These are phyloP conservation scores for Camelina sativa DNA, from an alignment of 345 rosid genomes.

Conservation along the genomic window DNA sequence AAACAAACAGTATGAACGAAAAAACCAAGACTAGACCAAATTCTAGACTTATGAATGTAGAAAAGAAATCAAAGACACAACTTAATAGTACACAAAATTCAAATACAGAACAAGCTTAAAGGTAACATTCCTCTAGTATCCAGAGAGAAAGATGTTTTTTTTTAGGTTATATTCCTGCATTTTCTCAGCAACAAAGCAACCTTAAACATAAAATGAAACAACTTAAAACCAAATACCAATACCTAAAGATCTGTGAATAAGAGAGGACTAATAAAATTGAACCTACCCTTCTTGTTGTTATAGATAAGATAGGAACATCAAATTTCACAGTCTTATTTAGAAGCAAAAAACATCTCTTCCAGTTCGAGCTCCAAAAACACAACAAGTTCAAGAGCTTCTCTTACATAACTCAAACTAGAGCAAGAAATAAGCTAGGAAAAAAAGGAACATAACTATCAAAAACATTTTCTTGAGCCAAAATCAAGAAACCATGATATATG, in stretches of 20 bases:
- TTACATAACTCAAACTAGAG: slow-evolving; percentile 5
- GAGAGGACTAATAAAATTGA: background rate
- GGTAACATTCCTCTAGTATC: background rate
- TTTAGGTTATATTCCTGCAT: no score
- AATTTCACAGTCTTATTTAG: background rate
- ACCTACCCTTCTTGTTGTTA: background rate
- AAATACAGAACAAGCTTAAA: slow-evolving; percentile 20
- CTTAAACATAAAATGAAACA: background rate
- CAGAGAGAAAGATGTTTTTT: background rate
- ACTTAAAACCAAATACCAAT: background rate
- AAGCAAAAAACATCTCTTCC: background rate
- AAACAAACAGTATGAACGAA: background rate
- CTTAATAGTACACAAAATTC: background rate
- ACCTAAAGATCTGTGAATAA: background rate
- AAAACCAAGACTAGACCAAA: slow-evolving; percentile 6
- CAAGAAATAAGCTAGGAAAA: background rate
- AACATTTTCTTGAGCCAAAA: background rate
- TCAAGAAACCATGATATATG: background rate
- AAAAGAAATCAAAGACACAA: background rate
- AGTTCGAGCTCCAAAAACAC: slow-evolving; percentile 7
- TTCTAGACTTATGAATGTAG: background rate
- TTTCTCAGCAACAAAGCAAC: no score
- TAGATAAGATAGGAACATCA: background rate
- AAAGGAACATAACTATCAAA: background rate
- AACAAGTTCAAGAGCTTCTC: background rate